Evolutionary conservation across 345 rosid species (phyloP), one percentile per base, ranked within the genome.

Genomic region (Angophora floribunda): DNA sequence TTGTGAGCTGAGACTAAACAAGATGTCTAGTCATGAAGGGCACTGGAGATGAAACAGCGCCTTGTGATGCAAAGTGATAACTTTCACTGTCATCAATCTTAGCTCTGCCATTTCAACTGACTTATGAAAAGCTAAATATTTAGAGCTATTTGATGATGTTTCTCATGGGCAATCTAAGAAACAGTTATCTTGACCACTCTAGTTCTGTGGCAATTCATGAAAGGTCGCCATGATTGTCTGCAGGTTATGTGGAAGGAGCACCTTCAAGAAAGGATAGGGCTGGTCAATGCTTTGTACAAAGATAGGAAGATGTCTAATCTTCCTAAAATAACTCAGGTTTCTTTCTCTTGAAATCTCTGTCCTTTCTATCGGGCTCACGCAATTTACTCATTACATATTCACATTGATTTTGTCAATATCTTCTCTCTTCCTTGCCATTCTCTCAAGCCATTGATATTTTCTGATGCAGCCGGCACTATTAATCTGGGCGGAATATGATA

Each of bases 321-420:
- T 86, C 90, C 90, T 9, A 89, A 80, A 53, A 57, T 89, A 49
- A 55, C 88, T 24, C 90, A 89, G 88, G 90, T 89, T 49, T 45
- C 47, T 70, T 55, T n/a, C 51, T 61, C 88, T 32, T 47, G 26
- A 45, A 21, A 47, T 21, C 28, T n/a, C 28, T n/a, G 13, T 87
- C 55, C 24, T 87, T 44, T 87, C 47, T 36, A 10, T 36, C 3
- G 14, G 82, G 19, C 82, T 75, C 82, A 17, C 1, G 0, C 82
- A 75, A 36, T 75, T 36, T 75, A 75, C 82, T 70, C 28, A 67
- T 13, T 47, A 36, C 55, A 41, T 22, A 30, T 26, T 53, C 1
- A 11, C 57, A 53, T 17, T 24, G 32, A 8, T 30, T 30, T 44
- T 30, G 80, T 16, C 26, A 13, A 61, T 6, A 9, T 47, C 53